Evolutionary conservation across 2,329 filamentous ascomycete genomes (phyloP), one percentile per base, ranked within the genome.

Genomic region (Falciphora oryzae): DNA sequence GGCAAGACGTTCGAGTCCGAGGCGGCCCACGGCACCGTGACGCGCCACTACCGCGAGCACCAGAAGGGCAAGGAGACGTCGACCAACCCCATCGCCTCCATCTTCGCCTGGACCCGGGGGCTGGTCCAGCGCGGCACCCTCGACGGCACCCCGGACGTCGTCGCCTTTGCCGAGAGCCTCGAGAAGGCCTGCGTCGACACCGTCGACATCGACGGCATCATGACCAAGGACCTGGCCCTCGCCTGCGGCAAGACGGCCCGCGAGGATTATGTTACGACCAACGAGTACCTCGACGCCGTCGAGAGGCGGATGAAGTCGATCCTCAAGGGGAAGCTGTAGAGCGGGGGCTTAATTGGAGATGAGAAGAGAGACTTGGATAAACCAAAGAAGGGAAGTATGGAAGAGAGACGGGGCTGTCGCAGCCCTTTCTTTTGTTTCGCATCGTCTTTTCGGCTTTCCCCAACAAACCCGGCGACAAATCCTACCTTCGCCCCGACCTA

Each of bases 221-320:
- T 98, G 95, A 99, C 95, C 78, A 99, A 99, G 88, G 95, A 99
- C 79, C 81, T 99, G 72, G 95, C 95, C n/a, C 86, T 98, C 66
- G 91, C 93, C 61, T 95, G 91, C 76, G 95, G 95, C 73, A 93
- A 93, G 84, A 93, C 89, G 72, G 89, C 86, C 67, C 86, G 91
- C 70, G 86, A 86, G 72, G 89, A 92, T 74, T 98, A 93, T 80
- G 95, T 96, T 71, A 97, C 93, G 63, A 98, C 94, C 65, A 86
- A 83, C 71, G 90, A 96, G 81, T 99, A 98, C 82, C 81, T 99
- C 74, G 86, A 90, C 74, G 94, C 94, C 57, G 94, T 98, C 62
- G 94, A 98, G 88, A 89, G 87, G 79, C 84, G 93, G 74, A 84
- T 99, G 81, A 93, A 94, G 87, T 81, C 81, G 69, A 87, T 87